A percentile compares a stretch with the other conserved stretches of the same genome.
phyloP scores from a whole-genome alignment of 352 stramenopile genomes.

The Lagenidium sp. region DNA sequence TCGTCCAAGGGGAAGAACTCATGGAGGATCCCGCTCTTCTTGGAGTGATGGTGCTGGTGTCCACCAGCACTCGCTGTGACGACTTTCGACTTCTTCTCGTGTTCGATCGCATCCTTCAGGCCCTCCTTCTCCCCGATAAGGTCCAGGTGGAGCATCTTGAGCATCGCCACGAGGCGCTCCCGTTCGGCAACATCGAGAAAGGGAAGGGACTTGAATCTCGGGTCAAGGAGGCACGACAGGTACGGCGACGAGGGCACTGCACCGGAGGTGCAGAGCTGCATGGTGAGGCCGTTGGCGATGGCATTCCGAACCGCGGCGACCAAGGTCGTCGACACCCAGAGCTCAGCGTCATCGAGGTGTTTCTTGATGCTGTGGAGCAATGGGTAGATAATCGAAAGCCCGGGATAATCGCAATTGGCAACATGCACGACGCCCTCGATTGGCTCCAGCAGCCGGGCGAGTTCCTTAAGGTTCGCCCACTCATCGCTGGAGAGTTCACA shows the following conservation, averaged over 20 bases:
- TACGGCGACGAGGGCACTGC: slow-evolving; percentile 39
- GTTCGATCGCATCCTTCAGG: slow-evolving; percentile 19
- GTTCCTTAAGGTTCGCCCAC: slow-evolving; percentile 60
- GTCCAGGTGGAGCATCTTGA: slow-evolving; percentile 40
- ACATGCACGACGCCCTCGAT: slow-evolving; percentile 63
- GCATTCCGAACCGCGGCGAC: slow-evolving; percentile 50
- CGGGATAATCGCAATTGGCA: slow-evolving; percentile 46
- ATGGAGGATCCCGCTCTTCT: slow-evolving; percentile 31
- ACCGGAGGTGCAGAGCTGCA: slow-evolving; percentile 39
- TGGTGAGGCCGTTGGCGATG: slow-evolving; percentile 37
- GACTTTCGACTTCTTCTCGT: slow-evolving; percentile 6
- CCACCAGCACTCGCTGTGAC: slow-evolving; percentile 7
- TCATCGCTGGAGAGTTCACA: slow-evolving; percentile 61
- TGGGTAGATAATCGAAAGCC: slow-evolving; percentile 59
- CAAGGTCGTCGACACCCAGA: slow-evolving; percentile 54
- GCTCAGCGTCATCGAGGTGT: slow-evolving; percentile 45
- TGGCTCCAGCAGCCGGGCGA: slow-evolving; percentile 47
- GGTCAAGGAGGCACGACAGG: slow-evolving; percentile 57
- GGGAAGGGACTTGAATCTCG: slow-evolving; percentile 63
- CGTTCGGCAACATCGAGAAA: slow-evolving; percentile 51
- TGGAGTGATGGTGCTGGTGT: background rate
- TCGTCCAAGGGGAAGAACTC: slow-evolving; percentile 60
- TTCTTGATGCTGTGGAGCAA: slow-evolving; percentile 65
- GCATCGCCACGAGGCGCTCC: slow-evolving; percentile 37
- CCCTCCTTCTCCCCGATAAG: slow-evolving; percentile 19